These are phyloP conservation scores for Echium plantagineum DNA, from an alignment of 257 asterid species.

Conservation along the genomic window DNA sequence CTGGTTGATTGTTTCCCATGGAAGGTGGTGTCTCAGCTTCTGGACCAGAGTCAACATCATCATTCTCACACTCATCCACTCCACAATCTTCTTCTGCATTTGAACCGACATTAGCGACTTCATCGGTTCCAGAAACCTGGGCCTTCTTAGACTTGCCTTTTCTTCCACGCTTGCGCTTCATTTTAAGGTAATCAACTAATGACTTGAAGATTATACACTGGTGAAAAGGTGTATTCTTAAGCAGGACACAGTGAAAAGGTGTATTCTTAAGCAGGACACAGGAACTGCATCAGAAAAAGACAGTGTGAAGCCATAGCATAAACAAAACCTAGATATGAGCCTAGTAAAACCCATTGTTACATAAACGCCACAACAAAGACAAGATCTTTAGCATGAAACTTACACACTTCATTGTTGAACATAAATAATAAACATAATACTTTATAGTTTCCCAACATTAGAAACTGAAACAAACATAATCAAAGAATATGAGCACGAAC, in stretches of 20 bases:
- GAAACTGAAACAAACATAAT: too few species aligned
- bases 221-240: not conserved
- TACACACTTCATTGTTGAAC: not conserved
- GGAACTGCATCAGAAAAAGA: not conserved
- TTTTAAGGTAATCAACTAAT: slow-evolving; percentile 10
- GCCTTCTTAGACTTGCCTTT: slow-evolving; percentile 62
- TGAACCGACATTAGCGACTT: slow-evolving; percentile 33
- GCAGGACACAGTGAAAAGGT: not conserved
- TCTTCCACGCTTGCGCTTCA: slow-evolving; percentile 85
- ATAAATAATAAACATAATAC: too few species aligned
- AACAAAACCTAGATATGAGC: not conserved
- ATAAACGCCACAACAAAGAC: not conserved
- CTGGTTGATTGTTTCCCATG: slow-evolving; percentile 24
- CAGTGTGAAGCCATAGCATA: not conserved
- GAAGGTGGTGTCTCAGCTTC: slow-evolving; percentile 60
- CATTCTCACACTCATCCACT: slow-evolving; percentile 49
- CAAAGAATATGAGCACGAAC: too few species aligned
- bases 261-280: not conserved
- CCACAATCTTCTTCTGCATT: slow-evolving; percentile 45
- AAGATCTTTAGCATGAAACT: not conserved
- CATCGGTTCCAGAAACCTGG: slow-evolving; percentile 36
- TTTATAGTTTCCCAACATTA: too few species aligned
- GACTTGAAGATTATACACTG: not conserved
- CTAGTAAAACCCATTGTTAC: not conserved
- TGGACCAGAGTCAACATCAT: slow-evolving; percentile 53